Percentiles rank a stretch among this genome's conserved stretches.
These are phyloP conservation scores for Exserohilum rostratum DNA, from an alignment of 2,329 filamentous ascomycete genomes.

Conservation along the genomic window DNA sequence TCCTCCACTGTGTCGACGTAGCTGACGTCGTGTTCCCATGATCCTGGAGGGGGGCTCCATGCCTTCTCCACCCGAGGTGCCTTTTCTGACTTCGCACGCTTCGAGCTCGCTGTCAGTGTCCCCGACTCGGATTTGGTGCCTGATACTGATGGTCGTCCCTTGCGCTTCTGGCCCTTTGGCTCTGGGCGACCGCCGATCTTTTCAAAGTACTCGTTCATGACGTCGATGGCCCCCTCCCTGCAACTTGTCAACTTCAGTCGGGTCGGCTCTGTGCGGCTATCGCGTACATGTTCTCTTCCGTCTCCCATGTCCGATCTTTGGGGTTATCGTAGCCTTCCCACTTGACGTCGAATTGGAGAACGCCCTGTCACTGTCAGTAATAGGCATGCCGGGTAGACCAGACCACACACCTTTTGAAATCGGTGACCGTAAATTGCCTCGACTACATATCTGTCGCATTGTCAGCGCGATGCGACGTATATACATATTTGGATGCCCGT, in stretches of 20 bases:
- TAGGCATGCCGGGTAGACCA: slow-evolving; percentile 33
- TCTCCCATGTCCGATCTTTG: slow-evolving; percentile 78
- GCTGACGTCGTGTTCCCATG: slow-evolving; percentile 77
- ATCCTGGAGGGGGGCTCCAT: slow-evolving; percentile 73
- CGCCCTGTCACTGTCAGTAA: slow-evolving; percentile 25
- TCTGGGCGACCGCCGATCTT: slow-evolving; percentile 67
- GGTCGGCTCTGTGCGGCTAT: not conserved
- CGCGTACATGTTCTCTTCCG: slow-evolving; percentile 71
- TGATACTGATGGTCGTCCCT: slow-evolving; percentile 35
- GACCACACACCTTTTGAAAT: slow-evolving; percentile 44
- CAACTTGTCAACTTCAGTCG: slow-evolving; percentile 7
- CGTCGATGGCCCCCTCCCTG: slow-evolving; percentile 52
- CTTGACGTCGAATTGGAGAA: slow-evolving; percentile 70
- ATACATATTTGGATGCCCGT: slow-evolving; percentile 49
- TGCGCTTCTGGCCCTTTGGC: slow-evolving; percentile 62
- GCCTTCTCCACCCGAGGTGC: slow-evolving; percentile 50
- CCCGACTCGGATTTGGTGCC: slow-evolving; percentile 25
- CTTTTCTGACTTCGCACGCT: slow-evolving; percentile 49
- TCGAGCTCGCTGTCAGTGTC: slow-evolving; percentile 31
- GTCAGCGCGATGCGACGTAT: slow-evolving; percentile 25
- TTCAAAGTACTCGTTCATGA: slow-evolving; percentile 69
- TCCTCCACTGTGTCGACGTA: slow-evolving; percentile 76
- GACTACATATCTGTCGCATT: slow-evolving; percentile 68
- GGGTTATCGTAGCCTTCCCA: slow-evolving; percentile 80
- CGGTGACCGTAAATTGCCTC: slow-evolving; percentile 74